phyloP scores from a whole-genome alignment of 2,329 filamentous ascomycete species.

The Massarina eburnea region DNA sequence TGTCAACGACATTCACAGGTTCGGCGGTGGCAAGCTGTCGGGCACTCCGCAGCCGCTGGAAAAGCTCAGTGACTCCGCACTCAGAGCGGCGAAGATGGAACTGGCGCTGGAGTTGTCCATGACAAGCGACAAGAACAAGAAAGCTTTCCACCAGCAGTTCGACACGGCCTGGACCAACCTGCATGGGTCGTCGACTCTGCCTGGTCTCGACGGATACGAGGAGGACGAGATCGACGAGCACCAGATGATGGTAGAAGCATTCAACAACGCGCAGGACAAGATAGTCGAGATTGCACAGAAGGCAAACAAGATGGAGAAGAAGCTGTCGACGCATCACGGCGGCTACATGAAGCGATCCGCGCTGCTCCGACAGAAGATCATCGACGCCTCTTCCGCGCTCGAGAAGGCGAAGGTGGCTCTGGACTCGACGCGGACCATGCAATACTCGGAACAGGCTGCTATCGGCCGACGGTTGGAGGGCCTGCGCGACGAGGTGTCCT shows the following conservation, averaged over 20 bases:
- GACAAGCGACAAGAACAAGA: conserved; percentile 53
- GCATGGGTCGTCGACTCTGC: conserved; percentile 57
- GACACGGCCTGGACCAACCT: conserved; percentile 54
- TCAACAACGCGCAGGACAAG: conserved; percentile 72
- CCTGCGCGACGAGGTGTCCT: conserved; percentile 79
- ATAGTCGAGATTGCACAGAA: conserved; percentile 75
- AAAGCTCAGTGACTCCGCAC: conserved; percentile 67
- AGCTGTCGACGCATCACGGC: conserved; percentile 80
- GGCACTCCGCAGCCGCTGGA: conserved; percentile 64
- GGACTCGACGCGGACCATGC: conserved; percentile 72
- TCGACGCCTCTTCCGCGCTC: conserved; percentile 72
- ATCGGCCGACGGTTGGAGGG: conserved; percentile 71
- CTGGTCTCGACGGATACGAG: conserved; percentile 78
- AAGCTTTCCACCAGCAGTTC: conserved; percentile 46
- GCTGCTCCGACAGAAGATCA: conserved; percentile 76
- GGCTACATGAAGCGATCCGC: conserved; percentile 89
- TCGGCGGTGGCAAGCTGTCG: conserved; percentile 67
- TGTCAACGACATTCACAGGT: conserved; percentile 77
- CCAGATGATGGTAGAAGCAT: conserved; percentile 67
- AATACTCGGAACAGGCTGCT: conserved; percentile 77
- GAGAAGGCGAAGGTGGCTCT: conserved; percentile 72
- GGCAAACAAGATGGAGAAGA: conserved; percentile 90
- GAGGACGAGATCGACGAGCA: conserved; percentile 73
- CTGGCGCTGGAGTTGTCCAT: conserved; percentile 68
- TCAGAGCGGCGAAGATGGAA: conserved; percentile 75